Base-by-base conservation (phyloP, 192 early-diverging fungal genomes). In the Podila epigama region DNA sequence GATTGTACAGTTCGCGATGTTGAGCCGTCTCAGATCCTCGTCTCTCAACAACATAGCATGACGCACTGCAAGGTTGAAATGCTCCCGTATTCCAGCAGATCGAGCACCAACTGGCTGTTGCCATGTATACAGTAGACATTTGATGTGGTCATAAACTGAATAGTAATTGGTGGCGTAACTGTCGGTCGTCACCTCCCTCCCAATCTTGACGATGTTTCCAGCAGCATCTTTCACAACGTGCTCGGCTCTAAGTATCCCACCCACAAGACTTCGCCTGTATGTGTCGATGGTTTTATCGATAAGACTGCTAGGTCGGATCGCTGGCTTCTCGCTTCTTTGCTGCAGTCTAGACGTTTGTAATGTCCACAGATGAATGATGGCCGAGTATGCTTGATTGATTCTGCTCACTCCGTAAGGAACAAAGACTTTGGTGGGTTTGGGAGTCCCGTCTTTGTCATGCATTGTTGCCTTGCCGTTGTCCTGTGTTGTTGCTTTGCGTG, bases 31-130 rank as follows among this genome's bases (percentile, higher is more conserved):
- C 22, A 67, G 22, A 4, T 67, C 65, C 42, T 67, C 65, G 20
- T 67, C 40, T 2, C 55, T 4, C 11, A 67, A 34, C 3, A 67
- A 16, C 65, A 67, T 67, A 5, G 39, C 28, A 44, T 67, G 65
- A 27, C 65, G 56, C 0, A 67, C 35, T 35, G 65, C 65, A 10
- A 67, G 56, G 25, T 28, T 42, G 5, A 58, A 27, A 33, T 67
- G 65, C 22, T 67, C 65, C 29, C 65, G 29, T 25, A 44, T 58
- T 32, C 55, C 29, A 2, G 56, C 16, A 0, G 56, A 25, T 13
- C 8, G 40, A 1, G 40, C 29, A 13, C 5, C 2, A 3, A 58
- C 8, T 15, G 54, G 40, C 32, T 51, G 65, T 11, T 10, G 9
- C 65, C 65, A 67, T 1, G 65, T 58, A 25, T 67, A 25, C 0